Conservation (phyloP, 1,284 basidiomycete species). For the Amanita bisporigera region DNA sequence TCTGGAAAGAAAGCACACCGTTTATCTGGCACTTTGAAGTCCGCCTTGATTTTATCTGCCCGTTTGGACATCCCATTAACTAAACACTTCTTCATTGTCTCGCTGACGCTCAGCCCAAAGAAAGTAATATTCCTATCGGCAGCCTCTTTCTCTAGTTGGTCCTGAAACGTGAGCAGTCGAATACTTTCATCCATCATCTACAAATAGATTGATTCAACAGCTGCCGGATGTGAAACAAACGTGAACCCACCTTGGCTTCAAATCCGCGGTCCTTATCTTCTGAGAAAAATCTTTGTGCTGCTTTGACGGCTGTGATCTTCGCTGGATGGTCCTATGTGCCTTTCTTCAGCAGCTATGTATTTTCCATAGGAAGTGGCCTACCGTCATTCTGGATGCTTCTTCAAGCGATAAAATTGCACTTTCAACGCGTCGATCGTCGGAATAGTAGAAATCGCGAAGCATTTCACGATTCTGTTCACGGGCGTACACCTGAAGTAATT, state of each 20-base stretch:
- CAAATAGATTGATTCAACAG: background rate
- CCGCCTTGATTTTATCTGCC: slow-evolving; percentile 84
- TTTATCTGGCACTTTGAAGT: slow-evolving; percentile 93
- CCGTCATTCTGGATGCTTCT: slow-evolving; percentile 72
- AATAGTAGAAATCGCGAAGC: slow-evolving; percentile 96
- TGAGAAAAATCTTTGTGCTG: slow-evolving; percentile 90
- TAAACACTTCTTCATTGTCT: slow-evolving; percentile 79
- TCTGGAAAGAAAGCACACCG: slow-evolving; percentile 54
- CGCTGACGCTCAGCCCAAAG: slow-evolving; percentile 83
- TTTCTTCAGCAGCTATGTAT: slow-evolving; percentile 10
- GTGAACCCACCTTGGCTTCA: slow-evolving; percentile 78
- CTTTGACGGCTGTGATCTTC: slow-evolving; percentile 74
- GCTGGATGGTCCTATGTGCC: slow-evolving; percentile 67
- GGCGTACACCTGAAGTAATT: slow-evolving; percentile 86
- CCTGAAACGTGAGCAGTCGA: slow-evolving; percentile 79
- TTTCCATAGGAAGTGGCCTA: slow-evolving; percentile 31
- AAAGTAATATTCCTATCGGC: slow-evolving; percentile 73
- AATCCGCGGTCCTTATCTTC: slow-evolving; percentile 93
- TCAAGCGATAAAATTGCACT: slow-evolving; percentile 87
- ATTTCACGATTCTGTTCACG: slow-evolving; percentile 90
- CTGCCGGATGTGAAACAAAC: background rate
- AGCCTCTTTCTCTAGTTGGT: slow-evolving; percentile 86
- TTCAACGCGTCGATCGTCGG: slow-evolving; percentile 94
- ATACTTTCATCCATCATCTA: slow-evolving; percentile 92
- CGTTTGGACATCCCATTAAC: slow-evolving; percentile 81